Evolutionary conservation across 2,329 filamentous ascomycete genomes (phyloP), one percentile per base, ranked within the genome.

Genomic region (Pseudogymnoascus sp.): DNA sequence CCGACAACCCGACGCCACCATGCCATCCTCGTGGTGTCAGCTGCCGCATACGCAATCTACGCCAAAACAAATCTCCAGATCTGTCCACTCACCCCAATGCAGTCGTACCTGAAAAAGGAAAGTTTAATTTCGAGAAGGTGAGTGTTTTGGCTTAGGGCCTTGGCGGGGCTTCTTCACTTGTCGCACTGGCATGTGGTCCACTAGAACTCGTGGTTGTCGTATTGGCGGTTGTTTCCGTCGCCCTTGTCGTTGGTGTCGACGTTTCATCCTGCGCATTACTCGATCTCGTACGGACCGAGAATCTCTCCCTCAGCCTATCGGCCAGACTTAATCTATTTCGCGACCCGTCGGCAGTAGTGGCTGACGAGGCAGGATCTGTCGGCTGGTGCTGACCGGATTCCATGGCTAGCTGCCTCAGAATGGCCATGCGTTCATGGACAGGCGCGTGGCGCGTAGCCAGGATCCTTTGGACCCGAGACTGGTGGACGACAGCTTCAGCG

Each of bases 371-470:
- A n/a, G 59, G 23, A 1, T 61, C 34, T 1, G 34, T 40, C 59
- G 51, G n/a, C 29, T 61, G 37, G 3, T 61, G 34, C 23, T 42
- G 34, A 21, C 59, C 59, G 12, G 69, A 66, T 73, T 75, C 65
- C 77, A 78, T 68, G 77, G 78, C 40, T 57, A 80, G 77, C 62
- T 80, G 79, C 37, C 85, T 78, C 4, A 87, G 76, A 5, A 80
- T 81, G 63, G 81, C 83, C 62, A 87, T 83, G n/a, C 84, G 82
- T 72, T 87, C 85, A 67, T 86, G 82, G 3, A 80, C 77, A 0
- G 83, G 77, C n/a, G 84, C 84, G 65, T 85, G 79, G 10, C 84
- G 79, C 16, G 87, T 74, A 51, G 82, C 75, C 6, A 40, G 37
- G 34, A 61, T 26, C 21, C 59, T 23, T 14, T 61, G 59, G 23